Base-by-base conservation (phyloP, 148 eudicot genomes). In the Rhododendron griersonianum region DNA sequence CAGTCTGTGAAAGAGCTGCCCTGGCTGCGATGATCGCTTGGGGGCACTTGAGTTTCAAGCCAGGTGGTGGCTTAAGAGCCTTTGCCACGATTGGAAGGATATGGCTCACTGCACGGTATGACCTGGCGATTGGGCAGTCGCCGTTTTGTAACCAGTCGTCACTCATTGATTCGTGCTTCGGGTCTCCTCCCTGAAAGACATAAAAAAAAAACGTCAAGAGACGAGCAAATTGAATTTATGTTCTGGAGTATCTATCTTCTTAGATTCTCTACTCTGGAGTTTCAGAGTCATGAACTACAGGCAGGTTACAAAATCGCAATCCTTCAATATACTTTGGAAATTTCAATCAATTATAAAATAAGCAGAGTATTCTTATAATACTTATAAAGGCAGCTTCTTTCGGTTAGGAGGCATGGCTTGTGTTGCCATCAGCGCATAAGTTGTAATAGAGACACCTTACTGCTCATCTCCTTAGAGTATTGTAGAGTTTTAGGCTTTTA, bases 31-130 rank as follows among this genome's bases (percentile, higher is more conserved):
- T 93, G 11, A 97, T 89, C 44, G 95, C 98, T 33, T 91, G 95
- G 3, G 99, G 99, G 88, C 99, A 97, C 81, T 87, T 86, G 67
- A 86, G 33, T n/a, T 93, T 93, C 51, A 95, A 87, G 21, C 99
- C 98, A 16, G 96, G 88, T 35, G 99, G 98, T 33, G 95, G 99
- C 91, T 93, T 92, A 55, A 97, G 84, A 63, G 92, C 96, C 85
- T 97, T 94, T 48, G 99, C 99, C 45, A 97, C 98, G 16, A 97
- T 93, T 0, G 99, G 99, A 30, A 97, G 85, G 81, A 97, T 96
- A 41, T 91, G 81, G 65, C 98, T 92, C 33, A 97, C 98, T 15
- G 99, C 98, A 80, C 98, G 90, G 86, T 90, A 96, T 23, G 99
- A 96, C 88, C 93, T 96, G 76, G 99, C 99, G 21, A 97, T 93